A percentile compares a stretch with the other conserved stretches of the same genome.
phyloP scores from a whole-genome alignment of 108 stramenopile species.

The Asterionellopsis glacialis region DNA sequence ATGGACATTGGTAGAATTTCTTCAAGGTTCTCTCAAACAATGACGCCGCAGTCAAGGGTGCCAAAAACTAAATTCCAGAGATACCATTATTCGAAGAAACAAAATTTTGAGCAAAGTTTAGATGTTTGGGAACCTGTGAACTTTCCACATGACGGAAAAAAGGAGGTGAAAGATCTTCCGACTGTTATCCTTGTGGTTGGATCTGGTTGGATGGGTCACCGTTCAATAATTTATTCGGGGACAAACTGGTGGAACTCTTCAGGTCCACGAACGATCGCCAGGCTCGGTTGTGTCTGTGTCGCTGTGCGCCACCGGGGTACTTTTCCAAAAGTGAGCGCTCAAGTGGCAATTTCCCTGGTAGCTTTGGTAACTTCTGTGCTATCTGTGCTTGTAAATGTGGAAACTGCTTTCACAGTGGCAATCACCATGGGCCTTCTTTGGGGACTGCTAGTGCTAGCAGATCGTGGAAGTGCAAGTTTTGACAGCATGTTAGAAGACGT shows the following conservation, averaged over 20 bases:
- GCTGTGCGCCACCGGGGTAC: slow-evolving; percentile 66
- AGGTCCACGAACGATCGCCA: slow-evolving; percentile 40
- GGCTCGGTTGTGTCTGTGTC: slow-evolving; percentile 37
- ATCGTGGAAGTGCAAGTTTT: slow-evolving; percentile 33
- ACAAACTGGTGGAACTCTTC: slow-evolving; percentile 69
- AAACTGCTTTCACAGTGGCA: neutral
- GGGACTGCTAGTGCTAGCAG: slow-evolving; percentile 22
- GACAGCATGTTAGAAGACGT: slow-evolving; percentile 61
- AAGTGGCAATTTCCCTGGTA: slow-evolving; percentile 12
- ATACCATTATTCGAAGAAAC: neutral
- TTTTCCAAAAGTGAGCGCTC: slow-evolving; percentile 28
- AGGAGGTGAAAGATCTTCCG: slow-evolving; percentile 7
- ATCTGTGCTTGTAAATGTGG: slow-evolving; percentile 4
- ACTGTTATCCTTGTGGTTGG: slow-evolving; percentile 59
- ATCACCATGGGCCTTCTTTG: neutral
- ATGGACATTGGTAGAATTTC: too few species aligned
- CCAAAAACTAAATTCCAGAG: neutral
- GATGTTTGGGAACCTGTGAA: slow-evolving; percentile 49
- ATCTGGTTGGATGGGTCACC: slow-evolving; percentile 65
- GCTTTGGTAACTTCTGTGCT: slow-evolving; percentile 9
- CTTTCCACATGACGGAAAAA: neutral
- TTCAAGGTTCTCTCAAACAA: too few species aligned
- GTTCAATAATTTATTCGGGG: slow-evolving; percentile 28
- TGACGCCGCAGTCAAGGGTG: too few species aligned
- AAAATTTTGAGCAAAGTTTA: slow-evolving; percentile 46